A percentile compares a stretch with the other conserved stretches of the same genome.
Evolutionary conservation across 495 filamentous ascomycete species (phyloP).

Genomic region (Pseudotulostoma volvatum): DNA sequence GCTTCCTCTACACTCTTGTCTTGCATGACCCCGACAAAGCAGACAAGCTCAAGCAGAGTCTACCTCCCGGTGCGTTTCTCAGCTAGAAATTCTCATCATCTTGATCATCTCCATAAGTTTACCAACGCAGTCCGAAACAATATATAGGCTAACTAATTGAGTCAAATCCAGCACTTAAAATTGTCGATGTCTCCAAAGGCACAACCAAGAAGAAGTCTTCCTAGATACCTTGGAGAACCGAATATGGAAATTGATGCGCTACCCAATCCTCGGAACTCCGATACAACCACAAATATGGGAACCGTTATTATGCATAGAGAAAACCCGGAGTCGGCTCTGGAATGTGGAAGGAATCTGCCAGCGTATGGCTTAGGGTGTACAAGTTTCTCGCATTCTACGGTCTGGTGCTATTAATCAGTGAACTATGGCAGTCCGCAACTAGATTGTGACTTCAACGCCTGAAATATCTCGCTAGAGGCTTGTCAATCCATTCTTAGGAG

Average conservation of each 20-base stretch:
- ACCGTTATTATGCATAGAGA: background rate
- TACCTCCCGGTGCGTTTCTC: slow-evolving; percentile 85
- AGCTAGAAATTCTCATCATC: too few relatives aligned
- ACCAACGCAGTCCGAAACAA: background rate
- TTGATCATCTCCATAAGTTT: too few relatives aligned
- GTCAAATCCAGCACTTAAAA: slow-evolving; percentile 43
- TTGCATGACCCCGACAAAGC: slow-evolving; percentile 97
- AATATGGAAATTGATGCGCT: background rate
- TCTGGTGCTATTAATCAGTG: too few relatives aligned
- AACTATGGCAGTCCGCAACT: too few relatives aligned
- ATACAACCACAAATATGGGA: background rate
- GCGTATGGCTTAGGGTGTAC: too few relatives aligned
- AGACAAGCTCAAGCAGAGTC: slow-evolving; percentile 98
- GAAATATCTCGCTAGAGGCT: too few relatives aligned
- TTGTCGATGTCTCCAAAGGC: slow-evolving; percentile 63
- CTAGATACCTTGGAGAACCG: background rate
- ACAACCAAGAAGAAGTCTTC: slow-evolving; percentile 44
- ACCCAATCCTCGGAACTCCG: background rate
- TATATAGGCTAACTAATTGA: background rate
- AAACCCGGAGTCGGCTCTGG: background rate
- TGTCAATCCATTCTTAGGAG: too few relatives aligned
- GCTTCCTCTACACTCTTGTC: slow-evolving; percentile 89
- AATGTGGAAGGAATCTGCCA: background rate
- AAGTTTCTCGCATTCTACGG: too few relatives aligned
- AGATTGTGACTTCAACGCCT: too few relatives aligned